These are phyloP conservation scores for Ascomycota sp. DNA, from an alignment of 2,329 filamentous ascomycete species.

Conservation along the genomic window DNA sequence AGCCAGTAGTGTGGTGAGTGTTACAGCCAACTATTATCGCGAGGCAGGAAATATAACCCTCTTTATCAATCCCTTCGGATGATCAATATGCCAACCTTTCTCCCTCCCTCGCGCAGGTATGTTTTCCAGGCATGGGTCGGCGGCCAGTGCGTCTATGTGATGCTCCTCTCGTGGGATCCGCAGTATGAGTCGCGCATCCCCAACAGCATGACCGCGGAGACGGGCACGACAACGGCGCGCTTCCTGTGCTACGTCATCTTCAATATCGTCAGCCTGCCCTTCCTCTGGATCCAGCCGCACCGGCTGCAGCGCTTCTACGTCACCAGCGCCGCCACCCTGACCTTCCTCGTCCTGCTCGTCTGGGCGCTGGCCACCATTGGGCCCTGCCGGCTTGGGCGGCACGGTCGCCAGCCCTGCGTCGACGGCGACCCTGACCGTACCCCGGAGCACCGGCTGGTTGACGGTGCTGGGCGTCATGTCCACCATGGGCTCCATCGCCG, in stretches of 20 bases:
- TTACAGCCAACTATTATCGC: too few relatives aligned
- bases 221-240: slow-evolving; percentile 21
- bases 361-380: slow-evolving; percentile 24
- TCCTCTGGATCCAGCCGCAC: slow-evolving; percentile 23
- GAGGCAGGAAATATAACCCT: too few relatives aligned
- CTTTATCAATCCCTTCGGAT: too few relatives aligned
- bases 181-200: slow-evolving; percentile 19
- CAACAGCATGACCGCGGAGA: slow-evolving; percentile 18
- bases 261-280: slow-evolving; percentile 19
- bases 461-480: slow-evolving; percentile 17
- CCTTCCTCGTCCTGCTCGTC: slow-evolving; percentile 20
- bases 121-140: slow-evolving; percentile 26
- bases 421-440: slow-evolving; percentile 8
- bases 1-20: not conserved
- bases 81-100: too few relatives aligned
- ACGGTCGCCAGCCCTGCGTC: slow-evolving; percentile 8
- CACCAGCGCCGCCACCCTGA: slow-evolving; percentile 16
- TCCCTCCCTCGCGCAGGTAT: slow-evolving; percentile 11
- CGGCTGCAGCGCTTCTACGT: slow-evolving; percentile 19
- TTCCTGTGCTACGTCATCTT: slow-evolving; percentile 24
- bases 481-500: slow-evolving; percentile 16
- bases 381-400: slow-evolving; percentile 16
- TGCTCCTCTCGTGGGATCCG: slow-evolving; percentile 23
- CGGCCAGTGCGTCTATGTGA: slow-evolving; percentile 23
- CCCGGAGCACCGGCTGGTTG: slow-evolving; percentile 14